Evolutionary conservation across 192 early-diverging fungal genomes (phyloP).

Genomic region (Backusella sp.): DNA sequence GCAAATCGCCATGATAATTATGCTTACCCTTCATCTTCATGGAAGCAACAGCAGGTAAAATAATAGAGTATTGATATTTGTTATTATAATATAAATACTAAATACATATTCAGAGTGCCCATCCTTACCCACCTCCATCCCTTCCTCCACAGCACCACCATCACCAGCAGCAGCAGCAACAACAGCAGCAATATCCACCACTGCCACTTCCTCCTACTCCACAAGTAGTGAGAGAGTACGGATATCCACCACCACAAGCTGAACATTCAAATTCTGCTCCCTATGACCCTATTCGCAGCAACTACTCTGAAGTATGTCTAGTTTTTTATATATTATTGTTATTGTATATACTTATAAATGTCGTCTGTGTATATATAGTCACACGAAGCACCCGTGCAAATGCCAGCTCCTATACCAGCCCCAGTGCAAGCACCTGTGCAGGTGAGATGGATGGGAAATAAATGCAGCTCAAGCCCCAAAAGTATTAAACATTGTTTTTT

Average conservation of each 20-base stretch:
- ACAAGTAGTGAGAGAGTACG: conserved; percentile 6
- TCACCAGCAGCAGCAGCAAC: neutral
- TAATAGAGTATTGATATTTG: neutral
- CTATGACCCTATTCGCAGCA: conserved; percentile 26
- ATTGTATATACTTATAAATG: neutral
- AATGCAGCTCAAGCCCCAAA: neutral
- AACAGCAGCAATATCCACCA: neutral
- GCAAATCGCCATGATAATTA: neutral
- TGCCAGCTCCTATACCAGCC: neutral
- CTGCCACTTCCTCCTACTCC: neutral
- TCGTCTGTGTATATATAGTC: neutral
- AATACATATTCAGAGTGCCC: neutral
- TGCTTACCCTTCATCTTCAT: conserved; percentile 12
- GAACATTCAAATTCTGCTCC: conserved; percentile 4
- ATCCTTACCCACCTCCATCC: neutral
- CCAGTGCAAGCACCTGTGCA: conserved; percentile 1
- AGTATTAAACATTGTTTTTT: neutral
- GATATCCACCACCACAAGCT: neutral
- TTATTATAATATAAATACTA: neutral
- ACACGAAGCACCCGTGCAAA: neutral
- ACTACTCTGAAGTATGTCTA: neutral
- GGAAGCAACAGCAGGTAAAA: conserved; percentile 7
- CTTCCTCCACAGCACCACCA: neutral
- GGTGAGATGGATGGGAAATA: neutral
- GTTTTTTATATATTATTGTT: neutral